phyloP scores from a whole-genome alignment of 345 rosid species.

The Eucalyptus curtisii region DNA sequence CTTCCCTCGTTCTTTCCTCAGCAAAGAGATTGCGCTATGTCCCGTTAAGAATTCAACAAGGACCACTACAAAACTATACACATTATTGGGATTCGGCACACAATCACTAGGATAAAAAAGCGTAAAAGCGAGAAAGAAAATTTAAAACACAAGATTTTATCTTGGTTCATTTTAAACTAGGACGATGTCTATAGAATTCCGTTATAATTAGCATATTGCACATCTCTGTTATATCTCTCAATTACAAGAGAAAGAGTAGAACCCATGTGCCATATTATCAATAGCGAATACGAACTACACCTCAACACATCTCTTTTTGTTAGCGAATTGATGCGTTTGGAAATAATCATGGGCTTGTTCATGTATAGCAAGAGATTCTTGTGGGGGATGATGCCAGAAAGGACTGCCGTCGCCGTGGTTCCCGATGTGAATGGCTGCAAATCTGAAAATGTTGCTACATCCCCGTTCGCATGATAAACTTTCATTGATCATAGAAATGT shows the following conservation, averaged over 20 bases:
- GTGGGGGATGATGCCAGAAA: neutral
- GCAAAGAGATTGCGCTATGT: neutral
- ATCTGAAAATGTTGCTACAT: neutral
- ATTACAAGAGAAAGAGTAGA: neutral
- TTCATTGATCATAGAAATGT: neutral
- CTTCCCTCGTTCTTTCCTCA: neutral
- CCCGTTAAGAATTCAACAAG: neutral
- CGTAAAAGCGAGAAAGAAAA: neutral
- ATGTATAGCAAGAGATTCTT: too few species aligned
- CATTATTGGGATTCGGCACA: neutral
- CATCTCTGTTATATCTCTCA: neutral
- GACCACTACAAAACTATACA: neutral
- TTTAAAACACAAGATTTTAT: neutral
- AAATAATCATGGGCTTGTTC: too few species aligned
- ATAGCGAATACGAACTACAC: too few species aligned
- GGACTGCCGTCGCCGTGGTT: neutral
- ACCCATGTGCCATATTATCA: too few species aligned
- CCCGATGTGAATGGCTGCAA: neutral
- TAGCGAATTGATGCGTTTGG: too few species aligned
- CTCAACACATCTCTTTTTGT: too few species aligned
- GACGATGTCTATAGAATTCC: neutral
- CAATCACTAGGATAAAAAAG: too few species aligned
- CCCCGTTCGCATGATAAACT: neutral
- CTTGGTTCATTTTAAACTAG: too few species aligned
- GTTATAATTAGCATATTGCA: rapidly evolving